phyloP scores from a whole-genome alignment of 306 rosid species.

The Fragaria ananassa region DNA sequence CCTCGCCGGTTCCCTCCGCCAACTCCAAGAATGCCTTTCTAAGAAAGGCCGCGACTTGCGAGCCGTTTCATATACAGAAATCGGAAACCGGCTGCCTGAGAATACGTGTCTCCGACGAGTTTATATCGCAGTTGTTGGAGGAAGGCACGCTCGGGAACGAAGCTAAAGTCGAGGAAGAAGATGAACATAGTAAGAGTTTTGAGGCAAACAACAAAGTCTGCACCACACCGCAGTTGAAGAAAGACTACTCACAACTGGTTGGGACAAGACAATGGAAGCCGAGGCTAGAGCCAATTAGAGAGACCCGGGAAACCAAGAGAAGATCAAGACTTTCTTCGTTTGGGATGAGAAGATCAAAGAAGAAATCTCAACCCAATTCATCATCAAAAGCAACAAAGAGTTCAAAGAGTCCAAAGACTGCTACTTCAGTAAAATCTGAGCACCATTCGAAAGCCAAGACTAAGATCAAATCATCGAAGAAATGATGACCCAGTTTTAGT shows the following conservation, averaged over 20 bases:
- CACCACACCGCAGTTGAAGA: conserved; percentile 35
- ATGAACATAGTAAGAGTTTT: not conserved
- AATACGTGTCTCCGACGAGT: conserved; percentile 45
- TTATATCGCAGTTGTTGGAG: conserved; percentile 34
- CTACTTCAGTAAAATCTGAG: not conserved
- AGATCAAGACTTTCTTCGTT: conserved; percentile 24
- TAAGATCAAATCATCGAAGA: conserved; percentile 12
- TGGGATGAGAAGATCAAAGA: conserved; percentile 31
- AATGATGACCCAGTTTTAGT: not conserved
- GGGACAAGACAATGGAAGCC: conserved; percentile 39
- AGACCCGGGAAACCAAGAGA: conserved; percentile 20
- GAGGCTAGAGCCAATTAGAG: conserved; percentile 35
- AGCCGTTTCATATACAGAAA: conserved; percentile 34
- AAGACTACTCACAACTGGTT: conserved; percentile 37
- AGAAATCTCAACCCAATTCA: conserved; percentile 10
- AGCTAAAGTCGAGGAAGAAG: not conserved
- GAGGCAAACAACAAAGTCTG: conserved; percentile 18
- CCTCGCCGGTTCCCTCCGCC: not conserved
- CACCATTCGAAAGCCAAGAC: conserved; percentile 7
- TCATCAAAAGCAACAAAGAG: conserved; percentile 11
- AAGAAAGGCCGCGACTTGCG: conserved; percentile 25
- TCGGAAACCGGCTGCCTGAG: conserved; percentile 31
- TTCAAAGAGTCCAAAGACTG: not conserved
- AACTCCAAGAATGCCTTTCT: conserved; percentile 17
- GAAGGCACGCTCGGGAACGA: conserved; percentile 7